These are phyloP conservation scores for Rhizomucor pusillus DNA, from an alignment of 371 early-diverging fungal genomes.

Conservation along the genomic window DNA sequence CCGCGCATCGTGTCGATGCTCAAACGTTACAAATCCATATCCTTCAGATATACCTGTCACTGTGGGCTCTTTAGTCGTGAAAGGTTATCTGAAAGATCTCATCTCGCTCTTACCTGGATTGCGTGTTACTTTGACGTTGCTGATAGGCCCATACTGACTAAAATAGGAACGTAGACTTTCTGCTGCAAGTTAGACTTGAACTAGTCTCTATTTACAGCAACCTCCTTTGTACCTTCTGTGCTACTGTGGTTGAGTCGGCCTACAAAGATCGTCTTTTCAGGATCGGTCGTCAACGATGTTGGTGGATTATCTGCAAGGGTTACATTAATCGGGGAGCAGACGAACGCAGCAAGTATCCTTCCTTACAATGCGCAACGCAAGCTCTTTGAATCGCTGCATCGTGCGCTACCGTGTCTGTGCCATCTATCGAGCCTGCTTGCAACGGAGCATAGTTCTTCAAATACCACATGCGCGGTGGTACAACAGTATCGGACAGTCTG, in stretches of 20 bases:
- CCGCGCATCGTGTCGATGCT: constrained; percentile 23
- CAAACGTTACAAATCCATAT: constrained; percentile 56
- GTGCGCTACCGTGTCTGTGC: constrained; percentile 46
- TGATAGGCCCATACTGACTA: constrained; percentile 37
- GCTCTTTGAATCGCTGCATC: constrained; percentile 56
- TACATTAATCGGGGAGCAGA: not conserved
- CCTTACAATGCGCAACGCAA: constrained; percentile 26
- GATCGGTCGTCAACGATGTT: constrained; percentile 26
- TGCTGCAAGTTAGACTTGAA: no score
- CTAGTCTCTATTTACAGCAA: no score
- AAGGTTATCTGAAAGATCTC: no score
- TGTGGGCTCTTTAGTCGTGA: constrained; percentile 7
- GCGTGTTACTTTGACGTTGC: constrained; percentile 20
- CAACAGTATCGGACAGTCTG: no score
- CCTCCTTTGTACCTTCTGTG: constrained; percentile 31
- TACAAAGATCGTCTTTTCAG: constrained; percentile 52
- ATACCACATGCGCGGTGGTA: constrained; percentile 52
- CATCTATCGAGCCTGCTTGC: constrained; percentile 58
- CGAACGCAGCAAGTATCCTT: constrained; percentile 1
- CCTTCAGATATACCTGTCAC: constrained; percentile 58
- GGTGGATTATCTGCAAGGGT: constrained; percentile 33
- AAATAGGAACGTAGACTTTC: constrained; percentile 21
- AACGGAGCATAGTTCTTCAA: constrained; percentile 52
- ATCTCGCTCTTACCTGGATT: constrained; percentile 38
- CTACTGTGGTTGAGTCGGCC: constrained; percentile 46